Conservation (phyloP, 305 asterid genomes). For the Fraxinus sp. region DNA sequence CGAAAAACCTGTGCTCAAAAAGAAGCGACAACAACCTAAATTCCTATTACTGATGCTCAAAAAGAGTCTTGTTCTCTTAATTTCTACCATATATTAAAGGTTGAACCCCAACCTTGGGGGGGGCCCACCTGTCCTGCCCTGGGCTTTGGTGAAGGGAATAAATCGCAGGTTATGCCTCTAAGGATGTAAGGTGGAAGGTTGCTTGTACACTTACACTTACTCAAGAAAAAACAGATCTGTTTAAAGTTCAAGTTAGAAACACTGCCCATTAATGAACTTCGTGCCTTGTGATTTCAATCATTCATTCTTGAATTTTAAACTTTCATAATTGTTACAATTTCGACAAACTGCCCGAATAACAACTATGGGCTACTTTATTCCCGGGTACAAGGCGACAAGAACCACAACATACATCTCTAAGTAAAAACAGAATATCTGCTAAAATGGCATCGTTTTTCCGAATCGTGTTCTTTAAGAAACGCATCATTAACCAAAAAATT, state of each 20-base stretch:
- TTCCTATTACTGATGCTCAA: no score
- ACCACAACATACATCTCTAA: neutral
- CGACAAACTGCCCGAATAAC: neutral
- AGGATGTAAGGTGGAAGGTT: no score
- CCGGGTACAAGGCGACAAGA: neutral
- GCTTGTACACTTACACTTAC: no score
- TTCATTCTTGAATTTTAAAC: neutral
- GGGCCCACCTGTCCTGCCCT: no score
- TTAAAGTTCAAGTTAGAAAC: neutral
- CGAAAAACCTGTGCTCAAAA: no score
- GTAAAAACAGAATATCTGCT: neutral
- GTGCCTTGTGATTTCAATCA: neutral
- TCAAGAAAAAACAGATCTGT: neutral
- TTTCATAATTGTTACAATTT: neutral
- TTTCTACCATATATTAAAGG: no score
- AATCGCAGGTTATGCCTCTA: no score
- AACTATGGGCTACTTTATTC: neutral
- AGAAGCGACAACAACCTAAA: no score
- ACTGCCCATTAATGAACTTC: neutral
- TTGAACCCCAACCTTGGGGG: no score
- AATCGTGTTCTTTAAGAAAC: neutral
- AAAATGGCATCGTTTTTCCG: neutral
- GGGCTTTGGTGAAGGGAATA: no score
- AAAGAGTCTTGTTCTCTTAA: no score
- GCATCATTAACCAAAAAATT: neutral